phyloP scores from a whole-genome alignment of 805 yeast genomes.

The Candida vaughaniae region DNA sequence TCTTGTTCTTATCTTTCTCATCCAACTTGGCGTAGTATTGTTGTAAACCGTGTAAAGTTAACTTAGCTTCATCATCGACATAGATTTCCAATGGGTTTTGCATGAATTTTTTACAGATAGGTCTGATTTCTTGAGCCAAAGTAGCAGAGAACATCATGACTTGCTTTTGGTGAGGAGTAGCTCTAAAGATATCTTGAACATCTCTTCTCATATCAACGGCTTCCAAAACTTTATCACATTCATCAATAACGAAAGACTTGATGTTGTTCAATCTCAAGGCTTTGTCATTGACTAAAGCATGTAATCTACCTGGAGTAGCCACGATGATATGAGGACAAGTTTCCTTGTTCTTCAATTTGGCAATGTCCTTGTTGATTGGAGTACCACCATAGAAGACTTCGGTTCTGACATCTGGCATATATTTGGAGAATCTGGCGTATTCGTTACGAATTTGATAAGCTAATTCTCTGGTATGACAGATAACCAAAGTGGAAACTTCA shows the following conservation, averaged over 20 bases:
- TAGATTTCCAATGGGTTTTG: slow-evolving; percentile 96
- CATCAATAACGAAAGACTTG: slow-evolving; percentile 94
- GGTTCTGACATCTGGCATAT: slow-evolving; percentile 96
- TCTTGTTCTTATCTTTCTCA: slow-evolving; percentile 91
- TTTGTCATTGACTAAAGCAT: slow-evolving; percentile 91
- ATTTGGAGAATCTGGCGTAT: slow-evolving; percentile 95
- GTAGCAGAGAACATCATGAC: slow-evolving; percentile 99
- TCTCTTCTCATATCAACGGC: slow-evolving; percentile 93
- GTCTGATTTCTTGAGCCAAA: slow-evolving; percentile 88
- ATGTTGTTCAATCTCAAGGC: slow-evolving; percentile 81
- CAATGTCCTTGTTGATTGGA: slow-evolving; percentile 80
- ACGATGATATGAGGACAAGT: slow-evolving; percentile 96
- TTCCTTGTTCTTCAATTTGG: slow-evolving; percentile 84
- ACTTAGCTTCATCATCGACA: slow-evolving; percentile 96
- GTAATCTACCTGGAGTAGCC: slow-evolving; percentile 97
- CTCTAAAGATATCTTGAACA: slow-evolving; percentile 96
- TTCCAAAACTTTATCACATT: slow-evolving; percentile 97
- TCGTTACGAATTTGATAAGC: slow-evolving; percentile 98
- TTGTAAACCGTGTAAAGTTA: slow-evolving; percentile 96
- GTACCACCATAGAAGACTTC: slow-evolving; percentile 98
- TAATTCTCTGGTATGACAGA: slow-evolving; percentile 98
- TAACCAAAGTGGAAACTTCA: slow-evolving; percentile 89
- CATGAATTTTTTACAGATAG: slow-evolving; percentile 96
- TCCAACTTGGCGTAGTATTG: slow-evolving; percentile 89
- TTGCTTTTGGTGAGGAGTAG: slow-evolving; percentile 97